Evolutionary conservation across 176 grass and related monocot genomes (phyloP).

Genomic region (Ensete glaucum): DNA sequence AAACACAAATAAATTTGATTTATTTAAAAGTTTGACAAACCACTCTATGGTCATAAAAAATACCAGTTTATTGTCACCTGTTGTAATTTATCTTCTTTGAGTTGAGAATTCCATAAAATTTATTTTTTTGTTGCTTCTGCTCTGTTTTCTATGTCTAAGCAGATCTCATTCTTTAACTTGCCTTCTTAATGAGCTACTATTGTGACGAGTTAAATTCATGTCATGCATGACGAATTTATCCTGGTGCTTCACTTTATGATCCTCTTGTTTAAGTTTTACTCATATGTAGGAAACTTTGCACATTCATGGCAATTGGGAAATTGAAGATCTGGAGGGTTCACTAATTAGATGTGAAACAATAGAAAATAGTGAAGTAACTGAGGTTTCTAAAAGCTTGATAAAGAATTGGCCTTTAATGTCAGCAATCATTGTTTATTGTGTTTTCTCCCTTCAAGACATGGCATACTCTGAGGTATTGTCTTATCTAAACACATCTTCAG

Average conservation of each 20-base stretch:
- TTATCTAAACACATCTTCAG: no score
- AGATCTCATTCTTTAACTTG: no score
- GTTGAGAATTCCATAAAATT: neutral
- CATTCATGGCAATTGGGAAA: conserved; percentile 30
- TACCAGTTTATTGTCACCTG: no score
- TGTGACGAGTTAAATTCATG: neutral
- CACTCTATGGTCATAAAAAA: no score
- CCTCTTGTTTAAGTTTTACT: neutral
- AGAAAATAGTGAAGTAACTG: conserved; percentile 22
- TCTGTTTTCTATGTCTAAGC: no score
- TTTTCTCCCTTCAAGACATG: conserved; percentile 63
- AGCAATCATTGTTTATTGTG: conserved; percentile 39
- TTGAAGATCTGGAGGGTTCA: conserved; percentile 40
- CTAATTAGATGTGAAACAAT: conserved; percentile 4
- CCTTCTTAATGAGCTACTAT: no score
- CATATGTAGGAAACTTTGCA: conserved; percentile 47
- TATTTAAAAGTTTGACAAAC: no score
- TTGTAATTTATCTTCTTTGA: no score
- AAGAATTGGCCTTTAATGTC: conserved; percentile 42
- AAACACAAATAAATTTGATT: no score
- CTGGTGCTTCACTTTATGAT: neutral
- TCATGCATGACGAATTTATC: neutral
- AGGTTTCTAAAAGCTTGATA: conserved; percentile 29
- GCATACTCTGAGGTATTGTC: conserved; percentile 44
- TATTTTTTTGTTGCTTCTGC: no score